These are phyloP conservation scores for Apiotrichum brassicae DNA, from an alignment of 1,284 basidiomycete species.

Conservation along the genomic window DNA sequence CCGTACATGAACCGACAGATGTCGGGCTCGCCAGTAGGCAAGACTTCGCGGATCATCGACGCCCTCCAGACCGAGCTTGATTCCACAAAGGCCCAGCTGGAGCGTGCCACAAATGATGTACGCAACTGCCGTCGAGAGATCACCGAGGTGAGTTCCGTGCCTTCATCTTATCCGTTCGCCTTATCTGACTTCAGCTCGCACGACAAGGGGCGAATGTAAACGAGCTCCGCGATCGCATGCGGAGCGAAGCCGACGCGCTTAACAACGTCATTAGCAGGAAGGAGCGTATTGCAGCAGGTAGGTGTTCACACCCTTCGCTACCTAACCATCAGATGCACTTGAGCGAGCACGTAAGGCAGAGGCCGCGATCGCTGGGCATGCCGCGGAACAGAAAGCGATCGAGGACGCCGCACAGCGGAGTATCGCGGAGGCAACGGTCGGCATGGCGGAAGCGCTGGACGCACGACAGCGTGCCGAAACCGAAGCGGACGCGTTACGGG, in stretches of 20 bases:
- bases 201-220: conserved; percentile 44
- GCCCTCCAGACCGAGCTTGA: conserved; percentile 38
- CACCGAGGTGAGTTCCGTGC: conserved; percentile 25
- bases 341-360: conserved; percentile 43
- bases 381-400: conserved; percentile 32
- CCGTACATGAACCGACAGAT: no score
- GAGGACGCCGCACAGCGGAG: conserved; percentile 36
- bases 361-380: conserved; percentile 24
- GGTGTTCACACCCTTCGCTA: not conserved
- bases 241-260: conserved; percentile 39
- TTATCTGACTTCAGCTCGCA: conserved; percentile 28
- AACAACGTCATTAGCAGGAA: conserved; percentile 42
- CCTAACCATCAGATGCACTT: conserved; percentile 31
- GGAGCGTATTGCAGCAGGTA: conserved; percentile 41
- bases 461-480: conserved; percentile 33
- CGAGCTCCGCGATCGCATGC: conserved; percentile 42
- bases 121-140: conserved; percentile 32
- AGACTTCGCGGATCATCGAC: conserved; percentile 40
- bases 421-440: conserved; percentile 30
- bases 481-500: conserved; percentile 34
- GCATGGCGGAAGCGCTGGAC: conserved; percentile 22
- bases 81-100: conserved; percentile 30
- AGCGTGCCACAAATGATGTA: conserved; percentile 35
- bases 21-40: conserved; percentile 20
- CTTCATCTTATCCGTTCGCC: not conserved